Evolutionary conservation across 2,329 filamentous ascomycete species (phyloP), one percentile per base, ranked within the genome.

Genomic region (Sclerotiophoma versabilis): DNA sequence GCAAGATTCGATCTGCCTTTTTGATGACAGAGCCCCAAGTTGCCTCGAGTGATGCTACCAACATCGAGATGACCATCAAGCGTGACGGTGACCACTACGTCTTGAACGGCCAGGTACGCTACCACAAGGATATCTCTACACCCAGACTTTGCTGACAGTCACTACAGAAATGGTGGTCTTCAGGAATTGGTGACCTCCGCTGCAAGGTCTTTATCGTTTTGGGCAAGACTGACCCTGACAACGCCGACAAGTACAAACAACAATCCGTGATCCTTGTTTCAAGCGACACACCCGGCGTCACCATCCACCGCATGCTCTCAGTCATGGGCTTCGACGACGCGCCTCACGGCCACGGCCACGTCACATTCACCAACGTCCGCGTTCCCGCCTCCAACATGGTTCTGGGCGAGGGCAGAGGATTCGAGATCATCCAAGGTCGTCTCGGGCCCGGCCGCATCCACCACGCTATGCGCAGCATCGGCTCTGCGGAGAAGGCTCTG

Each of bases 301-400:
- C 87, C n/a, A 88, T 98, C 66, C 85, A 96, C 77, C 88, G 95
- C 65, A 96, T 97, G 91, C 82, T 99, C 49, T 89, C 84, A 44
- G 93, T 98, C 62, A 96, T 96, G 77, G 95, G 95, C 53, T 98
- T 92, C 78, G 95, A 98, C 75, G 95, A 99, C 68, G 95, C 95
- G n/a, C 95, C 95, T 2, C 95, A 99, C 76, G 95, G 95, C 50
- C 95, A 99, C 79, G 95, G 92, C 37, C 93, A 99, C 77, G 87
- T 99, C 72, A 85, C 81, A 29, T 98, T 99, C 79, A 83, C 87
- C 54, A 89, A 98, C 73, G 95, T 98, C 59, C 90, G 93, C 54
- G 91, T 99, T 0, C 93, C 93, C 7, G 86, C 82, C 26, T 80
- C 81, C 68, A 95, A 91, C 79, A 88, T 99, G 71, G 90, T 98